phyloP scores from a whole-genome alignment of 768 basidiomycete species.

The Erythrobasidium yunnanense region DNA sequence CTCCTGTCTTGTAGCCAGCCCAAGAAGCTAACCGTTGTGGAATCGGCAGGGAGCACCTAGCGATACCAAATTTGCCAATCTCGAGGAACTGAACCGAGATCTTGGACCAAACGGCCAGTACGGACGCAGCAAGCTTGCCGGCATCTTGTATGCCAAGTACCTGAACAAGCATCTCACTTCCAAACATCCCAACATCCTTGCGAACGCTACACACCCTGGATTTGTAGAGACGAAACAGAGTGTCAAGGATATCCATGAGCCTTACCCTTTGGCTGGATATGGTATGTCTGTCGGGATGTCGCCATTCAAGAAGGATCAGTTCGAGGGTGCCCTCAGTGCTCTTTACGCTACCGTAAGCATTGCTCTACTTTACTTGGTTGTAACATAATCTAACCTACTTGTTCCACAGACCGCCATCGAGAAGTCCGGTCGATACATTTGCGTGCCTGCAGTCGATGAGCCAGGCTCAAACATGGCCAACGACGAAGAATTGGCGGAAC shows the following conservation, averaged over 20 bases:
- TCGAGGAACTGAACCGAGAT: slow-evolving; percentile 27
- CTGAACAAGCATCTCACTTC: slow-evolving; percentile 19
- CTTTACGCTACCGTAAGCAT: slow-evolving; percentile 19
- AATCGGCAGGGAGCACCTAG: not conserved
- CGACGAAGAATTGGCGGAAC: slow-evolving; percentile 15
- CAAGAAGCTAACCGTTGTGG: not conserved
- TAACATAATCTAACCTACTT: no score
- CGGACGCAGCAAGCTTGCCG: slow-evolving; percentile 22
- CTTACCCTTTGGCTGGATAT: slow-evolving; percentile 25
- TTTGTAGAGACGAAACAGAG: slow-evolving; percentile 19
- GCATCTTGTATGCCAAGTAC: slow-evolving; percentile 25
- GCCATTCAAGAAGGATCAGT: slow-evolving; percentile 25
- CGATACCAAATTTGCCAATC: slow-evolving; percentile 23
- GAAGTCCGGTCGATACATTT: slow-evolving; percentile 6
- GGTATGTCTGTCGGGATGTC: slow-evolving; percentile 20
- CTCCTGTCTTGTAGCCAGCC: no score
- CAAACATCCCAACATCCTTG: slow-evolving; percentile 14
- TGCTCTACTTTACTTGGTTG: not conserved
- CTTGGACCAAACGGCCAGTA: slow-evolving; percentile 27
- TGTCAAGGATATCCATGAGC: slow-evolving; percentile 21
- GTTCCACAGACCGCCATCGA: slow-evolving; percentile 8
- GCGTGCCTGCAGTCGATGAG: slow-evolving; percentile 23
- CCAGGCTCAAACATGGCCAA: slow-evolving; percentile 22
- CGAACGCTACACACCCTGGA: slow-evolving; percentile 27
- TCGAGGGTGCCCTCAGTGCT: slow-evolving; percentile 17